These are phyloP conservation scores for Dactylis glomerata DNA, from an alignment of 176 grass and related monocot genomes.

Conservation along the genomic window DNA sequence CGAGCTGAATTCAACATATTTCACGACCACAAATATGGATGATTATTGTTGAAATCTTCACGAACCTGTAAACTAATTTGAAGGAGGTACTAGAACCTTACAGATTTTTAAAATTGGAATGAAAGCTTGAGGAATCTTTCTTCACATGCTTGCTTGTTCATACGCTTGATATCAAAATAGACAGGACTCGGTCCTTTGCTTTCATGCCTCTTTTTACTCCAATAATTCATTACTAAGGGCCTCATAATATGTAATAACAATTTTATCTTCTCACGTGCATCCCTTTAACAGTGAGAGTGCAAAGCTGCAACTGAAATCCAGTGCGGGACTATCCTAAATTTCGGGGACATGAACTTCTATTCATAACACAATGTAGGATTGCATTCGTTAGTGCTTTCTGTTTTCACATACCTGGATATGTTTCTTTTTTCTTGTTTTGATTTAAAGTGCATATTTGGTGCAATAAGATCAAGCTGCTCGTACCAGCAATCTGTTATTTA, in stretches of 20 bases:
- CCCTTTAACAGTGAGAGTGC: not conserved
- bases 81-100: not conserved
- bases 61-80: not conserved
- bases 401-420: not conserved
- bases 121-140: not conserved
- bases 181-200: not conserved
- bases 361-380: not conserved
- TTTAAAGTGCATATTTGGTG: not conserved
- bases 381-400: not conserved
- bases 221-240: not conserved
- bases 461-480: not conserved
- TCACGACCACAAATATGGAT: not conserved
- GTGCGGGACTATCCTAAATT: not conserved
- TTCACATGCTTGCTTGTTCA: not conserved
- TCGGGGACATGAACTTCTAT: not conserved
- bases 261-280: not conserved
- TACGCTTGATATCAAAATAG: not conserved
- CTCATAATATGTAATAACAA: not conserved
- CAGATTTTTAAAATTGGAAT: not conserved
- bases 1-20: not conserved
- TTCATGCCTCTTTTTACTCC: not conserved
- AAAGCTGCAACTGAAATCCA: slow-evolving; percentile 10
- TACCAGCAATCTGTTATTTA: not conserved
- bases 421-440: not conserved
- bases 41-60: not conserved